Evolutionary conservation across 352 stramenopile genomes (phyloP).

Genomic region (Sclerospora graminicola): DNA sequence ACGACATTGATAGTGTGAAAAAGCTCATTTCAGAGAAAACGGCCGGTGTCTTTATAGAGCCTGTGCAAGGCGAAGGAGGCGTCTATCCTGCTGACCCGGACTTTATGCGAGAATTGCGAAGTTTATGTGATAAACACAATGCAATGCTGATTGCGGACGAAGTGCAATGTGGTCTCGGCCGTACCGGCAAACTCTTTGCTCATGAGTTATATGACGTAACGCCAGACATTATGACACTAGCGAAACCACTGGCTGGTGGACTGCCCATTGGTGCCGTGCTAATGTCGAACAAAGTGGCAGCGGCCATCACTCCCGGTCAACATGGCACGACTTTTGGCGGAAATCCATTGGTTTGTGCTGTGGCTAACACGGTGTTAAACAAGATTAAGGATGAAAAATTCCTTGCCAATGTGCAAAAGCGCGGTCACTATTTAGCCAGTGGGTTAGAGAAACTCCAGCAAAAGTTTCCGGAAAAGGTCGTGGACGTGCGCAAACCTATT

Average conservation of each 20-base stretch:
- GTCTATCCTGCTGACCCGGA: conserved; percentile 86
- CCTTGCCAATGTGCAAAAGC: conserved; percentile 61
- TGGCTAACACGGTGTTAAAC: conserved; percentile 73
- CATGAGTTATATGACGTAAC: conserved; percentile 90
- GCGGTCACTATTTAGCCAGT: conserved; percentile 43
- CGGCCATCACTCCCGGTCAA: conserved; percentile 86
- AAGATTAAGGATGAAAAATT: conserved; percentile 67
- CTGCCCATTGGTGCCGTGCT: conserved; percentile 95
- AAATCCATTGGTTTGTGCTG: conserved; percentile 92
- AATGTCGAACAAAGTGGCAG: conserved; percentile 83
- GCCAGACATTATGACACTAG: conserved; percentile 94
- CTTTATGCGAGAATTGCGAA: conserved; percentile 86
- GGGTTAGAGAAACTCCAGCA: conserved; percentile 51
- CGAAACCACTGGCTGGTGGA: conserved; percentile 94
- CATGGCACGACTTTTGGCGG: conserved; percentile 96
- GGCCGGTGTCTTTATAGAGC: conserved; percentile 73
- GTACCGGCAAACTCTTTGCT: conserved; percentile 91
- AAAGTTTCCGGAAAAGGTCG: conserved; percentile 64
- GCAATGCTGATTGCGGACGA: conserved; percentile 98
- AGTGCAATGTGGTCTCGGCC: conserved; percentile 95
- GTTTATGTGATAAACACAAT: conserved; percentile 90
- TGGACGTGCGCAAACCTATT: conserved; percentile 51
- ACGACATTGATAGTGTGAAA: conserved; percentile 79
- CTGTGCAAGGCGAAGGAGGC: conserved; percentile 89
- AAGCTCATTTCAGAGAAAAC: conserved; percentile 62